phyloP scores from a whole-genome alignment of 805 yeast genomes.

The Myxozyma nipponensis region DNA sequence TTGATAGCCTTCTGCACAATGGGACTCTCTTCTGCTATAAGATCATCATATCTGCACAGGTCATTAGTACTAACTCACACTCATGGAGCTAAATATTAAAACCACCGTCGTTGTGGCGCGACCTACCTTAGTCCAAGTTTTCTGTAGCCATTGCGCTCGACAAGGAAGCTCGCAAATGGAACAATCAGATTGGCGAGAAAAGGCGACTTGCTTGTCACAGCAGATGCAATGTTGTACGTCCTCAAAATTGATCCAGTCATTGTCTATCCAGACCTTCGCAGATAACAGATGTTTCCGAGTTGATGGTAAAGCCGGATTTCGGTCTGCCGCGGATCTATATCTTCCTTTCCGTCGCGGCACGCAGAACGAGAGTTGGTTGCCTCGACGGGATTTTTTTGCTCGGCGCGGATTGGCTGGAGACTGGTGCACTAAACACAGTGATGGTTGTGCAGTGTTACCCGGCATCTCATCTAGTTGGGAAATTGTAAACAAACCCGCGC shows the following conservation, averaged over 20 bases:
- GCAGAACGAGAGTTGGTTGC: too few relatives aligned
- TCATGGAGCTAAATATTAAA: neutral
- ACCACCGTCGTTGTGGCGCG: neutral
- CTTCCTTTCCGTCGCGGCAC: too few relatives aligned
- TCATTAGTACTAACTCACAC: constrained; percentile 11
- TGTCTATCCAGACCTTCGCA: neutral
- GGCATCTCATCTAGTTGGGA: too few relatives aligned
- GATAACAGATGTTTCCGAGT: too few relatives aligned
- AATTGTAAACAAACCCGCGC: too few relatives aligned
- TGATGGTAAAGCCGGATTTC: too few relatives aligned
- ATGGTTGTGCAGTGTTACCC: too few relatives aligned
- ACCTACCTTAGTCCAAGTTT: constrained; percentile 70
- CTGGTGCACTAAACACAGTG: too few relatives aligned
- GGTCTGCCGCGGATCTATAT: too few relatives aligned
- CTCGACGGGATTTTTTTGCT: too few relatives aligned
- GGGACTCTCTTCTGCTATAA: constrained; percentile 83
- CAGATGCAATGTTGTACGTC: constrained; percentile 18
- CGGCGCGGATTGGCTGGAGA: too few relatives aligned
- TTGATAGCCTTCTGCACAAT: constrained; percentile 78
- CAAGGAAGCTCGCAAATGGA: constrained; percentile 75
- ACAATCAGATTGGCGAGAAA: constrained; percentile 66
- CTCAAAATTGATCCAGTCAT: constrained; percentile 26
- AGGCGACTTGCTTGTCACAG: constrained; percentile 48
- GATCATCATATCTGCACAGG: constrained; percentile 74
- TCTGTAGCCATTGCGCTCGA: constrained; percentile 84